A percentile compares a stretch with the other conserved stretches of the same genome.
phyloP scores from a whole-genome alignment of 1,139 yeast genomes.

The Yamadazyma atmosphaerica region DNA sequence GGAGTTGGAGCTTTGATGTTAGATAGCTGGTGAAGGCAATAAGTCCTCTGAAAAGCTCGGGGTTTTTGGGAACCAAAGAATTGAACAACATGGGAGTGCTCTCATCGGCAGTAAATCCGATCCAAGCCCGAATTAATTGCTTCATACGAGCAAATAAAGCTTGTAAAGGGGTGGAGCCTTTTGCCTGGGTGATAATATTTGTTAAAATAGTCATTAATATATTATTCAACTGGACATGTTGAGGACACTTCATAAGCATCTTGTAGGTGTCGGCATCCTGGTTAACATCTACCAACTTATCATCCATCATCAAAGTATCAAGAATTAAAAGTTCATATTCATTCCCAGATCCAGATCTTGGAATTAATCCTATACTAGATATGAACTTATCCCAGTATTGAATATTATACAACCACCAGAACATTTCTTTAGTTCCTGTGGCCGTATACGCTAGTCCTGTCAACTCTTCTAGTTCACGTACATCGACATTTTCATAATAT shows the following conservation, averaged over 20 bases:
- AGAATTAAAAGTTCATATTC: constrained; percentile 13
- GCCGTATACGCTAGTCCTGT: constrained; percentile 14
- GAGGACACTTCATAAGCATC: constrained; percentile 15
- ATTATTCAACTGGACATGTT: constrained; percentile 25
- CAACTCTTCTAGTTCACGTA: constrained; percentile 17
- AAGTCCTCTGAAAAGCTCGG: constrained; percentile 28
- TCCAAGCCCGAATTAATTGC: constrained; percentile 29
- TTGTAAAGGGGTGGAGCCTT: too few species aligned
- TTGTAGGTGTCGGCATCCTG: constrained; percentile 3
- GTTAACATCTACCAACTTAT: constrained; percentile 5
- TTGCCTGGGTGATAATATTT: constrained; percentile 11
- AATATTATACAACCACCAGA: constrained; percentile 28
- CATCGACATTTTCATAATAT: constrained; percentile 20
- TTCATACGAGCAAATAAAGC: too few species aligned
- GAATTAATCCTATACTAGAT: constrained; percentile 15
- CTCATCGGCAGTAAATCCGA: constrained; percentile 23
- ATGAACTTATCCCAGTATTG: constrained; percentile 36
- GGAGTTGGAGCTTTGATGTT: not conserved
- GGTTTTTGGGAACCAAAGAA: constrained; percentile 32
- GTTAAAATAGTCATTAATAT: constrained; percentile 23
- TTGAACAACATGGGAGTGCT: constrained; percentile 26
- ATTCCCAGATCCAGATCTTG: constrained; percentile 5
- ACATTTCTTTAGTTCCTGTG: constrained; percentile 15
- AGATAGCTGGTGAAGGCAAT: constrained; percentile 8
- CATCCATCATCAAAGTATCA: constrained; percentile 6